A percentile compares a stretch with the other conserved stretches of the same genome.
Conservation (phyloP, 305 asterid genomes). For the Plantago coronopus region DNA sequence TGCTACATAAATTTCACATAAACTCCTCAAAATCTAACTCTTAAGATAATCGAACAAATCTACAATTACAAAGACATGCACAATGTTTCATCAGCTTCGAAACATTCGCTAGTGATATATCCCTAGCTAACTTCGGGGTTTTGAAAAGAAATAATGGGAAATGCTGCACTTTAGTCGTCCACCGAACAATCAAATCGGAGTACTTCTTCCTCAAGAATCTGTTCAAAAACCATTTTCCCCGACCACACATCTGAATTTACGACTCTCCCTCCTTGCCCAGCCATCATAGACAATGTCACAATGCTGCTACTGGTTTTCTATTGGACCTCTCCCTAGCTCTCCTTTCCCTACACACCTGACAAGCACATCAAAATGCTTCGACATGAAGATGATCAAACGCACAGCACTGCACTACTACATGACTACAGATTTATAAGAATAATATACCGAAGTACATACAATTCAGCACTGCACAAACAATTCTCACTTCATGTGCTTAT, state of each 20-base stretch:
- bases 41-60: no score
- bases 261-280: conserved; percentile 38
- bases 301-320: conserved; percentile 27
- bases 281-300: conserved; percentile 58
- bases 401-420: not conserved
- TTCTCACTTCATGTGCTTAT: not conserved
- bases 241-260: conserved; percentile 32
- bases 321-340: conserved; percentile 27
- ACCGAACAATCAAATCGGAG: conserved; percentile 87
- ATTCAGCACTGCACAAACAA: not conserved
- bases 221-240: conserved; percentile 76
- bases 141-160: conserved; percentile 79
- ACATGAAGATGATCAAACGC: not conserved
- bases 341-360: conserved; percentile 30
- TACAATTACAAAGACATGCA: no score
- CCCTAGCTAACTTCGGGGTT: conserved; percentile 62
- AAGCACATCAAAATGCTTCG: conserved; percentile 22
- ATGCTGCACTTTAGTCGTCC: conserved; percentile 63
- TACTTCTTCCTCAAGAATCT: conserved; percentile 85
- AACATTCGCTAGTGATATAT: conserved; percentile 45
- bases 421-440: no score
- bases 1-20: no score
- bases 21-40: no score
- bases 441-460: no score
- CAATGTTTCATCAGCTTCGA: no score